A percentile compares a stretch with the other conserved stretches of the same genome.
These are phyloP conservation scores for Solanum okadae DNA, from an alignment of 257 asterid species.

Conservation along the genomic window DNA sequence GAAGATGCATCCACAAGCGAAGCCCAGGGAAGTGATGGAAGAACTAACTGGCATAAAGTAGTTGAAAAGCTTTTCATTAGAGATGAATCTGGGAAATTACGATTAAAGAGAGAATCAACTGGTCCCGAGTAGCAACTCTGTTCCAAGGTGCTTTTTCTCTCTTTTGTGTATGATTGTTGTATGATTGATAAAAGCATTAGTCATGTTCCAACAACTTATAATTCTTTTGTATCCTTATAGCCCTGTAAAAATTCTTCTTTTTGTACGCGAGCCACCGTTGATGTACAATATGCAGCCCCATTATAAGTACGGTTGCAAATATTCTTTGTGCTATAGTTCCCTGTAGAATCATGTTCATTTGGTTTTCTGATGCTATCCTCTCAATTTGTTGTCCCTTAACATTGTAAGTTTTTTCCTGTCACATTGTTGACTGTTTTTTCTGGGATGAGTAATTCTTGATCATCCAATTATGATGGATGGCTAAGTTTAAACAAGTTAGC, in stretches of 20 bases:
- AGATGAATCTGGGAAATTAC: conserved; percentile 31
- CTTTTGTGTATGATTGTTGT: background rate
- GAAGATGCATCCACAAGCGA: conserved; percentile 7
- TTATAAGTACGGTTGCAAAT: background rate
- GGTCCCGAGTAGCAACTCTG: background rate
- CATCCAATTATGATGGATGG: background rate
- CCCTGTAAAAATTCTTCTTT: background rate
- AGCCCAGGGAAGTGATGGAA: conserved; percentile 12
- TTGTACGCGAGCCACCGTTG: background rate
- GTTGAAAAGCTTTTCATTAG: conserved; percentile 53
- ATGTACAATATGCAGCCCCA: background rate
- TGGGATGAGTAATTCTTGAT: background rate
- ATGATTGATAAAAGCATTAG: background rate
- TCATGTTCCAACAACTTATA: background rate
- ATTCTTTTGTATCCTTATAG: background rate
- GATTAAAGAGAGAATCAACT: background rate
- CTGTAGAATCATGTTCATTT: background rate
- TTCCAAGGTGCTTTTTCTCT: background rate
- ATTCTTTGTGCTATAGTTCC: background rate
- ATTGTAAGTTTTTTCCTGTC: background rate
- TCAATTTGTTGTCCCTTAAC: background rate
- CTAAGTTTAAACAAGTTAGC: background rate
- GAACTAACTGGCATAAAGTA: conserved; percentile 61
- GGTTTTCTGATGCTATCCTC: background rate
- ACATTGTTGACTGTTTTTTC: background rate